Base-by-base conservation (phyloP, 164 flowering plant species). In the Dillenia turbinata region DNA sequence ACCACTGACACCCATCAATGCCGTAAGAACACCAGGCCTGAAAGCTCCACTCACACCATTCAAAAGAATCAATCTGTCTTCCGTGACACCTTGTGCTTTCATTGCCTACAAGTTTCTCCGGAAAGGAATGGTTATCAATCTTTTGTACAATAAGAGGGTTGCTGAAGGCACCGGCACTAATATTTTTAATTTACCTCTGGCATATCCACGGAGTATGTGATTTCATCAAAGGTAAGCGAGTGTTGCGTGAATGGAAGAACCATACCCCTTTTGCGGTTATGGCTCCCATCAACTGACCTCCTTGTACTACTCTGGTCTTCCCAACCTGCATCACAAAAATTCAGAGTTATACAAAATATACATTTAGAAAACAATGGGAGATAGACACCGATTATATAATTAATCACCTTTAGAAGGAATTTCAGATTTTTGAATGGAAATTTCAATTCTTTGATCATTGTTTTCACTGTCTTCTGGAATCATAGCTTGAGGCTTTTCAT, bases 161-260 rank as follows among this genome's bases (percentile, higher is more conserved):
- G 22, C 22, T 19, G 22, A 19, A 19, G 22, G 22, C 22, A 19
- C 22, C 22, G 1, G 22, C 22, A 19, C 22, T 19, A 19, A 19
- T 19, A 19, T 19, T 19, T 19, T 19, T 19, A 19, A 19, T 19
- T 19, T 67, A 74, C 78, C 72, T 68, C 62, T 45, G 78, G 78
- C 78, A 74, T 74, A 67, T 83, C 81, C 9, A 83, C 83, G 9
- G 79, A 74, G 71, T 86, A 86, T 44, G 45, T 67, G 46, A 89
- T 70, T 5, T 89, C 77, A 52, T 86, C 85, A 45, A 89, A 89
- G 44, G 86, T 77, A 62, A 87, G 65, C 9, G 81, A 79, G 57
- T 73, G 81, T 10, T 81, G 92, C 53, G 77, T 59, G 65, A 89
- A 86, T 55, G 92, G 92, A 61, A 89, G 87, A 67, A 82, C 77